A percentile compares a stretch with the other conserved stretches of the same genome.
phyloP scores from a whole-genome alignment of 768 basidiomycete species.

The Agaricus subrufescens region DNA sequence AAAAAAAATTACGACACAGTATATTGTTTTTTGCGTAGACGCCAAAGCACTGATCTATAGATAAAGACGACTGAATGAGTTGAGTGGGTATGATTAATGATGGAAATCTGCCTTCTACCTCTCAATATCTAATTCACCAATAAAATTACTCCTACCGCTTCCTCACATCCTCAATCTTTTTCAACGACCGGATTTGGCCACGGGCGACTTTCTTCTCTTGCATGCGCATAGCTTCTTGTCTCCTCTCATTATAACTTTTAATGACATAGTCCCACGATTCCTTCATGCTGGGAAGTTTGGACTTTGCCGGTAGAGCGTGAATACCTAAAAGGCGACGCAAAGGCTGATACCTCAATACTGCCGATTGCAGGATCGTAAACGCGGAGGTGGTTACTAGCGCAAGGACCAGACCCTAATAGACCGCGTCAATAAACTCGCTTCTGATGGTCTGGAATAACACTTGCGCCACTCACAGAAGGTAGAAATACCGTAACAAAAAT shows the following conservation, averaged over 20 bases:
- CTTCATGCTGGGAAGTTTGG: slow-evolving; percentile 7
- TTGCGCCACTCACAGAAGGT: slow-evolving; percentile 53
- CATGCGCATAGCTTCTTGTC: neutral
- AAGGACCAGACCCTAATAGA: slow-evolving; percentile 34
- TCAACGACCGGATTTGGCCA: slow-evolving; percentile 5
- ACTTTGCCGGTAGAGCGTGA: slow-evolving; percentile 25
- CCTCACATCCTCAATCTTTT: slow-evolving; percentile 5
- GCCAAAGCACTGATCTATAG: too few relatives aligned
- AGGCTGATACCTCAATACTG: slow-evolving; percentile 36
- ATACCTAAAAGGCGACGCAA: slow-evolving; percentile 37
- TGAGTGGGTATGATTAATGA: neutral
- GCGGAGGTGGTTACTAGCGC: slow-evolving; percentile 34
- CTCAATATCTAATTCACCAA: too few relatives aligned
- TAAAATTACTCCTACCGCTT: neutral
- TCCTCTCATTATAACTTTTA: neutral
- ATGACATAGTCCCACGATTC: neutral
- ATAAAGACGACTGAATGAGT: neutral
- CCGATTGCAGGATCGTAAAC: slow-evolving; percentile 47
- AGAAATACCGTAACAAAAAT: slow-evolving; percentile 47
- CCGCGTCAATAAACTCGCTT: neutral
- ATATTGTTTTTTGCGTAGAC: too few relatives aligned
- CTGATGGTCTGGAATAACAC: neutral
- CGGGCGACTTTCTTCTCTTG: neutral
- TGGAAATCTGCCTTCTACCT: neutral
- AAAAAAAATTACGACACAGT: too few relatives aligned